Conservation (phyloP, 2,329 filamentous ascomycete species). For the Fusarium domesticum region DNA sequence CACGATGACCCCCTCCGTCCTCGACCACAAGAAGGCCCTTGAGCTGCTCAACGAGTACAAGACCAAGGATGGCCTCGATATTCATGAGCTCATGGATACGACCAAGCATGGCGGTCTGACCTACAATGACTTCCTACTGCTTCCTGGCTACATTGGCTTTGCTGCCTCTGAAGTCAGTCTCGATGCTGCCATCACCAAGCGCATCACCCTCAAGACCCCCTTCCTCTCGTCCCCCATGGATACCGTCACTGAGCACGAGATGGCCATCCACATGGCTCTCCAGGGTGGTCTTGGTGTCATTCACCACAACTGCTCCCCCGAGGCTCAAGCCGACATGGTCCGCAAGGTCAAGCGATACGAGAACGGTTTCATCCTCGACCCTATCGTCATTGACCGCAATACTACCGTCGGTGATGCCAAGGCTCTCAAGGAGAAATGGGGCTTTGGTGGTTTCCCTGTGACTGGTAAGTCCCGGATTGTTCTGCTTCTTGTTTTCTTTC, state of each 20-base stretch:
- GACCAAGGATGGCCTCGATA: constrained; percentile 78
- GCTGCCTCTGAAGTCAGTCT: constrained; percentile 83
- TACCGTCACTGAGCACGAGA: constrained; percentile 98
- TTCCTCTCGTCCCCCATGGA: constrained; percentile 99
- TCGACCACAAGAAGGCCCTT: constrained; percentile 73
- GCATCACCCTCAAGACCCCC: constrained; percentile 92
- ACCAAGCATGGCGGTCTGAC: constrained; percentile 90
- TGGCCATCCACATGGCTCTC: constrained; percentile 96
- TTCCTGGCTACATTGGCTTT: constrained; percentile 98
- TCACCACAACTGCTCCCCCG: constrained; percentile 98
- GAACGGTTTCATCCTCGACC: constrained; percentile 98
- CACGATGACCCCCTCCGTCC: constrained; percentile 67
- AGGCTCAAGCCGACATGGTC: constrained; percentile 98
- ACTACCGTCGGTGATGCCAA: constrained; percentile 91
- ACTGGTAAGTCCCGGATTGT: constrained; percentile 70
- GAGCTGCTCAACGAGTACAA: constrained; percentile 80
- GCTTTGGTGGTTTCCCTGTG: constrained; percentile 96
- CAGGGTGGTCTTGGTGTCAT: constrained; percentile 90
- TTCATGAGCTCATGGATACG: constrained; percentile 84
- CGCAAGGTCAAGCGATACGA: constrained; percentile 98
- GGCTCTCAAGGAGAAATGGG: constrained; percentile 94
- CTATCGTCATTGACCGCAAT: constrained; percentile 81
- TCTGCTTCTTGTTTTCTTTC: constrained; percentile 9
- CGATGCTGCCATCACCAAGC: constrained; percentile 90
- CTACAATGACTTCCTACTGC: constrained; percentile 97